Percentiles rank a stretch among this genome's conserved stretches.
Evolutionary conservation across 2,329 filamentous ascomycete genomes (phyloP).

Genomic region (Fusarium armeniacum): DNA sequence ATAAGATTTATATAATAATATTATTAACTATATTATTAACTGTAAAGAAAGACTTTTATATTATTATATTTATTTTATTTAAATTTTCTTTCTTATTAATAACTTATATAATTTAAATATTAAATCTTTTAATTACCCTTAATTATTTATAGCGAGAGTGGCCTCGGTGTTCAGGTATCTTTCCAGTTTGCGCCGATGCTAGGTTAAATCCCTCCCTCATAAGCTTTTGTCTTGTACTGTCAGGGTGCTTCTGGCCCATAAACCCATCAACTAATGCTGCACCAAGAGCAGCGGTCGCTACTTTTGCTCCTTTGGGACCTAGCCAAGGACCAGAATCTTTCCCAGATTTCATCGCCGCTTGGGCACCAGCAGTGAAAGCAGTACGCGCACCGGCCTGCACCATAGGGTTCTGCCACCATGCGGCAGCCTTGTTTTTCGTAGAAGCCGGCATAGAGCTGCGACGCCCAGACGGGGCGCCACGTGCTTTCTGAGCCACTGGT

Average conservation of each 20-base stretch:
- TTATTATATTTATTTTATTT: no score
- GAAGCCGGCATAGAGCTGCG: conserved; percentile 54
- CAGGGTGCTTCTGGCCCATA: conserved; percentile 54
- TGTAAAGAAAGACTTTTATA: no score
- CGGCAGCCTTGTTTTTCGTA: conserved; percentile 40
- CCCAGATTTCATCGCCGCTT: conserved; percentile 63
- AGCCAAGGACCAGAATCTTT: conserved; percentile 63
- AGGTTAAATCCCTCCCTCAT: conserved; percentile 48
- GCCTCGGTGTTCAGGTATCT: conserved; percentile 8
- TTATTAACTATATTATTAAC: no score
- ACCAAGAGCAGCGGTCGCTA: conserved; percentile 64
- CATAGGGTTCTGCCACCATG: conserved; percentile 58
- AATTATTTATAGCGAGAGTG: not conserved
- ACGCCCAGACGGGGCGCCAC: conserved; percentile 40
- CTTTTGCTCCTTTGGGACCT: conserved; percentile 63
- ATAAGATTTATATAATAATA: no score
- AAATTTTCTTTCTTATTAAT: no score
- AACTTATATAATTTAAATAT: no score
- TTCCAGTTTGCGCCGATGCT: conserved; percentile 37
- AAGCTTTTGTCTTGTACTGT: conserved; percentile 47
- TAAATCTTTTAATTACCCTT: not conserved
- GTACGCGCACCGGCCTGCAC: conserved; percentile 61
- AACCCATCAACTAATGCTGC: conserved; percentile 65
- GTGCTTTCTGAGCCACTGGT: conserved; percentile 39
- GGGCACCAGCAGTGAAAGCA: conserved; percentile 63